Evolutionary conservation across 208 protist genomes (phyloP).

Genomic region (Wallacemonas sp.): DNA sequence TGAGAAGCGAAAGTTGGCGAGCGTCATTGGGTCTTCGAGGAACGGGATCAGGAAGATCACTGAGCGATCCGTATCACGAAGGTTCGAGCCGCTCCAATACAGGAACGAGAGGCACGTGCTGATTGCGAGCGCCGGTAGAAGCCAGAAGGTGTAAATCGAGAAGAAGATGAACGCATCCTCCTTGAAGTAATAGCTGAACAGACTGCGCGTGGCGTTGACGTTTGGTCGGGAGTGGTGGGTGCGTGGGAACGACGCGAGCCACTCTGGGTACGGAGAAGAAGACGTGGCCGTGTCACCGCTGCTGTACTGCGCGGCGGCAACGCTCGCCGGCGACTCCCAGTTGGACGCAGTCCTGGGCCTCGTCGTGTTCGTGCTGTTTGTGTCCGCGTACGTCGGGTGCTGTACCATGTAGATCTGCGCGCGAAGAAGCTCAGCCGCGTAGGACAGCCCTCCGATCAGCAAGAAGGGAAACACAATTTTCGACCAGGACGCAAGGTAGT

Average conservation of each 20-base stretch:
- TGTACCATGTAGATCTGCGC: conserved; percentile 66
- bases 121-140: conserved; percentile 57
- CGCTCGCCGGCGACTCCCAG: too few relatives aligned
- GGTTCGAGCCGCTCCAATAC: conserved; percentile 55
- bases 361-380: conserved; percentile 26
- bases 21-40: conserved; percentile 71
- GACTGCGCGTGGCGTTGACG: conserved; percentile 30
- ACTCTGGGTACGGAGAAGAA: conserved; percentile 38
- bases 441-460: conserved; percentile 40
- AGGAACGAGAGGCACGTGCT: conserved; percentile 56
- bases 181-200: conserved; percentile 60
- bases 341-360: conserved; percentile 6
- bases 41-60: conserved; percentile 57
- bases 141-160: conserved; percentile 62
- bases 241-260: conserved; percentile 28
- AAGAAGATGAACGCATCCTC: conserved; percentile 63
- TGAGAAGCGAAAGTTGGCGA: conserved; percentile 44
- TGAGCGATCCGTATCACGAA: conserved; percentile 50
- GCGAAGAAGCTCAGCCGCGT: conserved; percentile 61
- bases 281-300: conserved; percentile 16
- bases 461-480: conserved; percentile 59
- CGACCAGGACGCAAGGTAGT: conserved; percentile 42
- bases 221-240: conserved; percentile 34
- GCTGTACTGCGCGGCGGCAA: neutral
- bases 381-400: conserved; percentile 21